Evolutionary conservation across 208 protist species (phyloP).

Genomic region (Leishmania aethiopica): DNA sequence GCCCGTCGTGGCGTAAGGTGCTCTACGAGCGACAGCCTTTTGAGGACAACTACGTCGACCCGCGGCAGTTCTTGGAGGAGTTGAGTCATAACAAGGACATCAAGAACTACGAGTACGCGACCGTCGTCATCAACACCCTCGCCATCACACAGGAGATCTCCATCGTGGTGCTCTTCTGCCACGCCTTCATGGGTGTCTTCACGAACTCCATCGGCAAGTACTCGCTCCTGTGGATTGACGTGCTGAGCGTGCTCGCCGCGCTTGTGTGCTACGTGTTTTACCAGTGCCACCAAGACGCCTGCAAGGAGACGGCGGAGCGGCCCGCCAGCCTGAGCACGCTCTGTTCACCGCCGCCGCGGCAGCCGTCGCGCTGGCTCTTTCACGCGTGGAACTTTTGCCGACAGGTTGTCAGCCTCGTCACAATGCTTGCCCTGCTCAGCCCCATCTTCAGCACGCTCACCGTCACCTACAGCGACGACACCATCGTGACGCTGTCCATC

Average conservation of each 20-base stretch:
- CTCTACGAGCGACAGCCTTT: constrained; percentile 87
- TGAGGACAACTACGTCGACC: constrained; percentile 93
- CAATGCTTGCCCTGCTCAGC: constrained; percentile 71
- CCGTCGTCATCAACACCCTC: constrained; percentile 84
- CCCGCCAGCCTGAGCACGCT: constrained; percentile 22
- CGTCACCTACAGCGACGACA: constrained; percentile 87
- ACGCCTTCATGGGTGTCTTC: constrained; percentile 65
- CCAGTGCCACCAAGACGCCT: constrained; percentile 28
- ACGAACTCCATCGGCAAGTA: constrained; percentile 37
- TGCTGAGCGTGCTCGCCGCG: constrained; percentile 27
- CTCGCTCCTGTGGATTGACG: constrained; percentile 67
- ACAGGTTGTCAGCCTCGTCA: constrained; percentile 58
- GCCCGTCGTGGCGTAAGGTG: constrained; percentile 71
- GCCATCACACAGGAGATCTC: constrained; percentile 88
- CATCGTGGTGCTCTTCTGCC: constrained; percentile 85
- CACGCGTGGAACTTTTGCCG: constrained; percentile 53
- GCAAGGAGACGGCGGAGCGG: constrained; percentile 19
- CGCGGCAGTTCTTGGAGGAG: constrained; percentile 76
- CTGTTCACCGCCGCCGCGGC: constrained; percentile 13
- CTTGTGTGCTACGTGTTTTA: constrained; percentile 32
- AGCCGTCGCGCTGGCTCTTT: constrained; percentile 32
- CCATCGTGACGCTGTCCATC: constrained; percentile 86
- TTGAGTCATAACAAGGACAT: constrained; percentile 83
- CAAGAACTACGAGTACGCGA: constrained; percentile 67
- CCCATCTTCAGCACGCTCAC: constrained; percentile 87